Evolutionary conservation across 495 filamentous ascomycete species (phyloP), one percentile per base, ranked within the genome.

Genomic region (Pyrenopolyporus hunteri): DNA sequence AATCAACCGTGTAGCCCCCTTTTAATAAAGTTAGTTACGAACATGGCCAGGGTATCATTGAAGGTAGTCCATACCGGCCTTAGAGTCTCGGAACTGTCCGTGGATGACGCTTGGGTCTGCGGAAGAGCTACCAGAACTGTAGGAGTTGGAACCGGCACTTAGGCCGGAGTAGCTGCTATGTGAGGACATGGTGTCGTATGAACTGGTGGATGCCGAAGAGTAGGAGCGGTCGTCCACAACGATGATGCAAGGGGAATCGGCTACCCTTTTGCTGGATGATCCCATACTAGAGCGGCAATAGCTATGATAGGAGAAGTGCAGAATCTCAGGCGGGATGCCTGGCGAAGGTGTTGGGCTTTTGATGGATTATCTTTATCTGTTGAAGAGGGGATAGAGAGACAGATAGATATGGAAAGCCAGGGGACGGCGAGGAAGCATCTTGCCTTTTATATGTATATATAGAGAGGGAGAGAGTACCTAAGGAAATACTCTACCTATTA

Each of bases 111-210:
- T 13, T 17, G 11, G 2, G 19, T 5, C 35, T 10, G 10, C 14
- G 32, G 48, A 26, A 22, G 28, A 45, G 20, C 5, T 14, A 28
- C 23, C 16, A 13, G 28, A 13, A 33, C 35, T 35, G 14, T 50
- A 47, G 35, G 62, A 65, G 32, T 35, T 31, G 3, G 57, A 61
- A 17, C 32, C 17, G 11, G 43, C 11, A 3, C 35, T 23, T 45
- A 28, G 20, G 42, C 42, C 10, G 1, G 44, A 50, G 17, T 35
- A 37, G 17, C 25, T 35, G 11, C 32, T 16, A 5, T 19, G 44
- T 1, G 62, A 59, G 3, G 62, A 51, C 55, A 59, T 65, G n/a
- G 29, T 59, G 28, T 44, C n/a, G 19, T 59, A 25, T 6, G 47
- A 54, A 22, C 23, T 57, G 8, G 26, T 31, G 8, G 45, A 48